A percentile compares a stretch with the other conserved stretches of the same genome.
These are phyloP conservation scores for Pisolithus thermaeus DNA, from an alignment of 1,284 basidiomycete genomes.

Conservation along the genomic window DNA sequence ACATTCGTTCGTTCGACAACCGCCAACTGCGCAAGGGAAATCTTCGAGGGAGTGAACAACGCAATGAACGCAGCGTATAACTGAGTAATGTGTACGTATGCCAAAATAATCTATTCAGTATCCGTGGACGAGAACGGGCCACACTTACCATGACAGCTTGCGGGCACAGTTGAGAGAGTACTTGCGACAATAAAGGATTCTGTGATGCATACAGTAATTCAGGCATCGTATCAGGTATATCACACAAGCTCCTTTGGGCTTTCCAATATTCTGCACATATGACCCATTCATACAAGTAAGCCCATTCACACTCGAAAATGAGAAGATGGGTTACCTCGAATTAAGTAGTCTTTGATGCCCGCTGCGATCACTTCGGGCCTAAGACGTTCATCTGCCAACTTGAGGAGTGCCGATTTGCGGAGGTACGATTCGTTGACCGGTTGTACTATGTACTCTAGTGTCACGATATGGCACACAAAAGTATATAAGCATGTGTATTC, in stretches of 20 bases:
- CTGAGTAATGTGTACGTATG: conserved; percentile 12
- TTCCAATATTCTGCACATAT: conserved; percentile 28
- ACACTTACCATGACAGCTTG: conserved; percentile 28
- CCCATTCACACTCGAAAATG: neutral
- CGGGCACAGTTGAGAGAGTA: conserved; percentile 17
- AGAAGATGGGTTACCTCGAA: conserved; percentile 19
- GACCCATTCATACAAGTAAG: neutral
- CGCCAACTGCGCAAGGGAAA: conserved; percentile 32
- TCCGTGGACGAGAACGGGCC: too few species aligned
- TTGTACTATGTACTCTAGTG: conserved; percentile 15
- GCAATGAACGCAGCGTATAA: conserved; percentile 32
- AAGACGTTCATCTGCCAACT: conserved; percentile 16
- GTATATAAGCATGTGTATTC: too few species aligned
- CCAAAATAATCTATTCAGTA: accelerated
- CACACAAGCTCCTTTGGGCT: conserved; percentile 22
- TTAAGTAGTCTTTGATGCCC: conserved; percentile 24
- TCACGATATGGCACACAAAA: neutral
- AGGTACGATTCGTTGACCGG: conserved; percentile 15
- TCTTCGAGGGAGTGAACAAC: conserved; percentile 25
- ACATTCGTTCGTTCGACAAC: conserved; percentile 27
- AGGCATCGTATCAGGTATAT: conserved; percentile 18
- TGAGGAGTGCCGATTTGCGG: conserved; percentile 25
- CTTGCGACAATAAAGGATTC: conserved; percentile 9
- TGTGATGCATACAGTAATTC: conserved; percentile 16
- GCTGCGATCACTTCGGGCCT: conserved; percentile 32